phyloP scores from a whole-genome alignment of 805 yeast genomes.

The Teunomyces pallodes region DNA sequence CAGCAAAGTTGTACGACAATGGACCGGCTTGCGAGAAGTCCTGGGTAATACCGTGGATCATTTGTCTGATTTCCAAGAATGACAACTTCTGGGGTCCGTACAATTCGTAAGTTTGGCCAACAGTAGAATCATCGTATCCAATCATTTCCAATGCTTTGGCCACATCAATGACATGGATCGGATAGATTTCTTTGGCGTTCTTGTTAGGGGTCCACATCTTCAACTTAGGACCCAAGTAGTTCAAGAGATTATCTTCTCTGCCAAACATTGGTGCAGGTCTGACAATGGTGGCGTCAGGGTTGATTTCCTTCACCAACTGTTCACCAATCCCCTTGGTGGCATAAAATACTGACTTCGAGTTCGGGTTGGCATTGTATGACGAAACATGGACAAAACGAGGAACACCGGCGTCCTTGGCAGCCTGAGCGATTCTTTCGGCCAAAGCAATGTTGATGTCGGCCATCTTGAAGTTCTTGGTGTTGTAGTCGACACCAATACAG shows the following conservation, averaged over 20 bases:
- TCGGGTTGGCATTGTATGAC: conserved; percentile 68
- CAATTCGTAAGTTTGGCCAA: conserved; percentile 73
- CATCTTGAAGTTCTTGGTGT: conserved; percentile 78
- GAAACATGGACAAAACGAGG: conserved; percentile 79
- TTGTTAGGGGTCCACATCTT: conserved; percentile 66
- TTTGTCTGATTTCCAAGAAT: conserved; percentile 61
- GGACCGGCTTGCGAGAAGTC: conserved; percentile 45
- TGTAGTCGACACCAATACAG: conserved; percentile 70
- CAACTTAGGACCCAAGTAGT: conserved; percentile 53
- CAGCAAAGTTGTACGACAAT: conserved; percentile 41
- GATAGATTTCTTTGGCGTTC: conserved; percentile 60
- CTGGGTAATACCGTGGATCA: conserved; percentile 64
- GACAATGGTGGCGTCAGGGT: conserved; percentile 78
- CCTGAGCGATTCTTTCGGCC: conserved; percentile 72
- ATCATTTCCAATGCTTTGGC: conserved; percentile 76
- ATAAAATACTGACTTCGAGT: conserved; percentile 66
- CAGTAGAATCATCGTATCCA: conserved; percentile 77
- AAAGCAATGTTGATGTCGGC: conserved; percentile 82
- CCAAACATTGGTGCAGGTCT: conserved; percentile 84
- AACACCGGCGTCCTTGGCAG: conserved; percentile 65
- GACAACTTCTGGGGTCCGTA: conserved; percentile 67
- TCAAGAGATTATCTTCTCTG: conserved; percentile 66
- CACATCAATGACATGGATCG: conserved; percentile 76
- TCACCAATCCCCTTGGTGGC: conserved; percentile 82
- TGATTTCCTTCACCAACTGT: conserved; percentile 59